Evolutionary conservation across 345 rosid genomes (phyloP).

Genomic region (Schrenkiella parvula): DNA sequence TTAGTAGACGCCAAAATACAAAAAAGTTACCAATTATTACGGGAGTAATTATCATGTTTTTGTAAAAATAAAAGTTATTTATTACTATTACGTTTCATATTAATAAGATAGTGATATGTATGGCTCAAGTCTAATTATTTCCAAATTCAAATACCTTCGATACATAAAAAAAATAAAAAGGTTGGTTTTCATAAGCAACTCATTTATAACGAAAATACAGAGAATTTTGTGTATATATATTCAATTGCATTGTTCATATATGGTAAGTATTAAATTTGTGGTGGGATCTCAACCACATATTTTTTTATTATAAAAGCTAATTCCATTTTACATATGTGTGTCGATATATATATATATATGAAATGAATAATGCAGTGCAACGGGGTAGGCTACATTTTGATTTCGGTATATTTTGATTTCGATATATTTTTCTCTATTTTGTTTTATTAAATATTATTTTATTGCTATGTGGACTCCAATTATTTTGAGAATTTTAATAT

Average conservation of each 20-base stretch:
- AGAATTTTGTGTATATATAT: no score
- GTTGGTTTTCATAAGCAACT: background rate
- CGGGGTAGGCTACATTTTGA: constrained; percentile 22
- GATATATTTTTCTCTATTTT: background rate
- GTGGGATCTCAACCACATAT: constrained; percentile 13
- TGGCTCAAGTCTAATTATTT: constrained; percentile 4
- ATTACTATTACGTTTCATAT: background rate
- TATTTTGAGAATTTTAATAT: constrained; percentile 18
- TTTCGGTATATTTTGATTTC: no score
- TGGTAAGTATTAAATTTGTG: background rate
- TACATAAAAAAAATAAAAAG: background rate
- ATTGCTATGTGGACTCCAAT: constrained; percentile 29
- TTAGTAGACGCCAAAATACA: background rate
- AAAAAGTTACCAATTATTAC: background rate
- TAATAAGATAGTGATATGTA: background rate
- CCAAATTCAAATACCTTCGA: background rate
- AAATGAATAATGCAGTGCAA: background rate
- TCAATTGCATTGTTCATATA: background rate
- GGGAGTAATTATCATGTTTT: background rate
- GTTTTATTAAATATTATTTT: background rate
- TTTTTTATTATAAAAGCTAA: background rate
- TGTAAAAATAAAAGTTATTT: background rate
- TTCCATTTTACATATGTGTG: background rate
- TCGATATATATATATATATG: background rate
- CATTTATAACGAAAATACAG: background rate